Evolutionary conservation across 1,284 basidiomycete species (phyloP), one percentile per base, ranked within the genome.

Genomic region (Leccinum angustisporum): DNA sequence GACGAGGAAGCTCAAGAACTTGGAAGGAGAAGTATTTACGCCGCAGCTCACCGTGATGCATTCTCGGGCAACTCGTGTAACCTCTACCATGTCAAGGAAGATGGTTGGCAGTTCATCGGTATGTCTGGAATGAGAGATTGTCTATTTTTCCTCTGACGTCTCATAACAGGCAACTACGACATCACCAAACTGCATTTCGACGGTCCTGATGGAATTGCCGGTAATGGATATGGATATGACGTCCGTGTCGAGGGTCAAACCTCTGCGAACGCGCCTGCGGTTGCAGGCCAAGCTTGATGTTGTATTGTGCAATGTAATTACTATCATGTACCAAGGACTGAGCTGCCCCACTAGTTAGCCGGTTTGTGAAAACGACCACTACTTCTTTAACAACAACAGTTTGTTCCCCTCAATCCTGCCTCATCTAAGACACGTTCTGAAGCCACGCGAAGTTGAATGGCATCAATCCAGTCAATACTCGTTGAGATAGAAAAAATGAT

Each of bases 41-140:
- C 97, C 52, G 97, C 97, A 54, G 94, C 95, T 62, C 97, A 99
- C 76, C 89, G 96, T 66, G 97, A 99, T 76, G 97, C 97, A 0
- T 99, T 93, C 83, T 98, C 97, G 4, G 97, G 97, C 64, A 97
- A 98, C 79, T 91, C 94, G 3, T 90, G 93, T 79, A 99, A 99
- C 79, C 82, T 99, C 34, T 99, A 94, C 76, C 96, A 98, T 68
- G 94, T 99, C 70, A 91, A 94, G 74, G 90, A 97, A 76, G 84
- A 93, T 64, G 97, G 97, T 2, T 99, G 94, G 94, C 81, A 86
- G 66, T 96, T 95, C 79, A 90, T 96, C 70, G 92, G 94, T 94
- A 71, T 56, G 86, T 79, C 4, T 21, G 9, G 36, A 54, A 52
- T 27, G 13, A 9, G 10, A 13, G 11, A 30, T 30, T 5, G 11